Conservation (phyloP, 192 early-diverging fungal species). For the Entophlyctis luteolus region DNA sequence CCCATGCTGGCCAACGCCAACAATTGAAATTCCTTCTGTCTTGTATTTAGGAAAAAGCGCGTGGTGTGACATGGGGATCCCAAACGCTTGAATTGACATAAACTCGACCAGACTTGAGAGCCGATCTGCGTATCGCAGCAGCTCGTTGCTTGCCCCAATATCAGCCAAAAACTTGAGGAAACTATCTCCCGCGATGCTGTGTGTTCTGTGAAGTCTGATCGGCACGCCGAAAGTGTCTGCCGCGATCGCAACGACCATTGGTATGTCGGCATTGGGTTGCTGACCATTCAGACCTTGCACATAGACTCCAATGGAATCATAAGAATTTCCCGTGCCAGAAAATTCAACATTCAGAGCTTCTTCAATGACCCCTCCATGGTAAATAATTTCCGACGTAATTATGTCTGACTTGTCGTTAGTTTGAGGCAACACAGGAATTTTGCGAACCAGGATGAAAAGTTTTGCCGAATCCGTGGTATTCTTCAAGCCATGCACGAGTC, state of each 20-base stretch:
- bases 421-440: not conserved
- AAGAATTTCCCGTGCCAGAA: constrained; percentile 56
- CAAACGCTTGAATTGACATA: constrained; percentile 64
- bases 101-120: constrained; percentile 29
- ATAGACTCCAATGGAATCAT: constrained; percentile 59
- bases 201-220: constrained; percentile 50
- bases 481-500: constrained; percentile 79
- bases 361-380: constrained; percentile 69
- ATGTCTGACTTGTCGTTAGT: not conserved
- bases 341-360: constrained; percentile 86
- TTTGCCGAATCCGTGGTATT: constrained; percentile 71
- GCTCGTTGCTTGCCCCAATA: constrained; percentile 22
- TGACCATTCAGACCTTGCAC: constrained; percentile 78
- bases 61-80: constrained; percentile 66
- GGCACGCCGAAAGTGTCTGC: constrained; percentile 52
- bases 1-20: constrained; percentile 22
- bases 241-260: constrained; percentile 69
- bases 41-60: constrained; percentile 66
- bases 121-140: constrained; percentile 16
- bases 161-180: not conserved
- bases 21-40: constrained; percentile 40
- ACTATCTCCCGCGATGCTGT: not conserved
- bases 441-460: constrained; percentile 19
- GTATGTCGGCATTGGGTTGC: constrained; percentile 85
- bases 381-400: constrained; percentile 7